phyloP scores from a whole-genome alignment of 192 early-diverging fungal genomes.

The Coemansia biformis region DNA sequence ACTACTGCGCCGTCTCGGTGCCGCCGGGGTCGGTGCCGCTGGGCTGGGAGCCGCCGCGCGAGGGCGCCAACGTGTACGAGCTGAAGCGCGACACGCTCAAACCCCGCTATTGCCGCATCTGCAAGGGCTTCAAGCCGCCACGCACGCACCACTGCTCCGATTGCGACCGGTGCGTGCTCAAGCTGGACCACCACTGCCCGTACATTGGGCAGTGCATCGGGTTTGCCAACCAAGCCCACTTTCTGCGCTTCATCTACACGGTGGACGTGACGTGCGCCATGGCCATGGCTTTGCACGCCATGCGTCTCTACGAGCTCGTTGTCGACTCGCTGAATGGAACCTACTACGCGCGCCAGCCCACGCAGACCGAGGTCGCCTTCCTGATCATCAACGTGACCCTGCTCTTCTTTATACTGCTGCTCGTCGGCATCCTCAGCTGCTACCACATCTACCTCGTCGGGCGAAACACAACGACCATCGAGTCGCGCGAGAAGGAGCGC shows the following conservation, averaged over 20 bases:
- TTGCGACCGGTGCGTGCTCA: conserved; percentile 73
- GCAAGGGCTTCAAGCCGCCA: conserved; percentile 67
- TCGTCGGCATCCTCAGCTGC: conserved; percentile 42
- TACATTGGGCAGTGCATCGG: conserved; percentile 86
- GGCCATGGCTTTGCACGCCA: conserved; percentile 66
- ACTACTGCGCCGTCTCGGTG: conserved; percentile 68
- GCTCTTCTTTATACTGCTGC: conserved; percentile 34
- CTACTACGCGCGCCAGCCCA: conserved; percentile 58
- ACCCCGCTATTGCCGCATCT: conserved; percentile 67
- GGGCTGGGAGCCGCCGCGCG: conserved; percentile 36
- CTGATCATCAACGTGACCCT: conserved; percentile 71
- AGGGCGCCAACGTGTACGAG: conserved; percentile 53
- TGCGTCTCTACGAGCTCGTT: conserved; percentile 65
- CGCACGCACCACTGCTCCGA: conserved; percentile 73
- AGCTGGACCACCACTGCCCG: conserved; percentile 87
- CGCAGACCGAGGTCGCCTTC: conserved; percentile 61
- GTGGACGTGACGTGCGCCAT: conserved; percentile 69
- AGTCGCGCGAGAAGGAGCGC: conserved; percentile 48
- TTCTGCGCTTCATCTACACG: conserved; percentile 59
- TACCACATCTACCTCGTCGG: conserved; percentile 47
- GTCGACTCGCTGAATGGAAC: conserved; percentile 44
- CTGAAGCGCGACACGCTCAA: conserved; percentile 61
- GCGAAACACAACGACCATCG: conserved; percentile 50
- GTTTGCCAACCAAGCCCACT: conserved; percentile 68
- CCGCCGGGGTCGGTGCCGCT: conserved; percentile 77